phyloP scores from a whole-genome alignment of 306 rosid species.

The Rosa lucieae region DNA sequence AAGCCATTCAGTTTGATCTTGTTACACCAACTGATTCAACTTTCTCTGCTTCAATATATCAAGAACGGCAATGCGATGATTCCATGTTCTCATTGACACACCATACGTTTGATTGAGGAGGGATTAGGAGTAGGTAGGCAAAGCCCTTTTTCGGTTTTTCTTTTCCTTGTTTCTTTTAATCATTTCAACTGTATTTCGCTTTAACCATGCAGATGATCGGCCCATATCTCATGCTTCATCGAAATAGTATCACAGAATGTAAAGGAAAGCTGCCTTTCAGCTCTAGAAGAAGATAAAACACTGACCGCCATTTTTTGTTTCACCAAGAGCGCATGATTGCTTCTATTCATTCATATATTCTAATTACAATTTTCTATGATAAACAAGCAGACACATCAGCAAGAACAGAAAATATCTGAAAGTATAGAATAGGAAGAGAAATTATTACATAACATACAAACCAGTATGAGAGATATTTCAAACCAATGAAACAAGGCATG shows the following conservation, averaged over 20 bases:
- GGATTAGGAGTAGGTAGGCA: neutral
- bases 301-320: neutral
- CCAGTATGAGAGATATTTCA: neutral
- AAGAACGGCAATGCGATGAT: neutral
- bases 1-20: neutral
- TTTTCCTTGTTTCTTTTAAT: no score
- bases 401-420: neutral
- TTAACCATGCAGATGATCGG: neutral
- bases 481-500: constrained; percentile 10
- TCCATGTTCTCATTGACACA: neutral
- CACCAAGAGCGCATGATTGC: neutral
- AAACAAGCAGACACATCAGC: neutral
- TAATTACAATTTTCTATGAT: neutral
- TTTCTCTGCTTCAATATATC: neutral
- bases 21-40: neutral
- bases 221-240: neutral
- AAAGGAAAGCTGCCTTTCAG: neutral
- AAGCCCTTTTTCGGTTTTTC: no score
- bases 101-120: neutral
- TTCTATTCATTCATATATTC: neutral
- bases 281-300: neutral
- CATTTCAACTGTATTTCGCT: no score
- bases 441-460: neutral
- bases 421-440: neutral
- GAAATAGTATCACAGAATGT: neutral